phyloP scores from a whole-genome alignment of 257 asterid species.

The Rauvolfia tetraphylla region DNA sequence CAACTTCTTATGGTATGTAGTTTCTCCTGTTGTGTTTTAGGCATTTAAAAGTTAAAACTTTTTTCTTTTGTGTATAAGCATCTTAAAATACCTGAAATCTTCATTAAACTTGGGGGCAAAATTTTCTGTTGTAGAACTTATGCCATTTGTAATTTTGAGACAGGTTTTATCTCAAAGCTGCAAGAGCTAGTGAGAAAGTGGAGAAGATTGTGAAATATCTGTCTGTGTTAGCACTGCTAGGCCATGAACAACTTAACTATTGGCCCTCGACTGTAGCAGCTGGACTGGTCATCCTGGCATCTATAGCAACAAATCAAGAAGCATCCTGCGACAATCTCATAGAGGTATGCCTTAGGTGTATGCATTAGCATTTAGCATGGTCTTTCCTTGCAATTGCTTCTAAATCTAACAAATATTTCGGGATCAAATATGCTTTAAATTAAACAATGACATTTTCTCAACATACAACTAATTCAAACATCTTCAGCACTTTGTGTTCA shows the following conservation, averaged over 20 bases:
- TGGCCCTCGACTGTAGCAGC: constrained; percentile 99
- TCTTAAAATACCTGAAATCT: background rate
- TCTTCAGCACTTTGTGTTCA: background rate
- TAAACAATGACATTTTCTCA: background rate
- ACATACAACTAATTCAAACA: constrained; percentile 1
- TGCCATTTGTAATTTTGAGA: constrained; percentile 12
- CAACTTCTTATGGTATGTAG: constrained; percentile 76
- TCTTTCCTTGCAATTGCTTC: background rate
- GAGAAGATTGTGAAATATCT: constrained; percentile 69
- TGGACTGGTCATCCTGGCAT: constrained; percentile 79
- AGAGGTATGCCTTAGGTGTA: constrained; percentile 35
- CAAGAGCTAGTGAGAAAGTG: constrained; percentile 50
- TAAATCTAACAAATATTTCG: background rate
- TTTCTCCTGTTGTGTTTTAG: background rate
- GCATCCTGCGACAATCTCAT: constrained; percentile 49
- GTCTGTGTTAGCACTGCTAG: constrained; percentile 73
- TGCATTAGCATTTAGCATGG: background rate
- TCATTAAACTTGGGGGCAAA: no score
- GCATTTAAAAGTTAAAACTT: background rate
- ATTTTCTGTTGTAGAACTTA: background rate
- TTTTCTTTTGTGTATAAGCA: background rate
- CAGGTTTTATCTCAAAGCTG: constrained; percentile 91
- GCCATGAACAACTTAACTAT: constrained; percentile 82
- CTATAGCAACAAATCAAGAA: constrained; percentile 50
- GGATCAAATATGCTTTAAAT: background rate